Evolutionary conservation across 805 yeast genomes (phyloP).

Genomic region (Torulaspora indica): DNA sequence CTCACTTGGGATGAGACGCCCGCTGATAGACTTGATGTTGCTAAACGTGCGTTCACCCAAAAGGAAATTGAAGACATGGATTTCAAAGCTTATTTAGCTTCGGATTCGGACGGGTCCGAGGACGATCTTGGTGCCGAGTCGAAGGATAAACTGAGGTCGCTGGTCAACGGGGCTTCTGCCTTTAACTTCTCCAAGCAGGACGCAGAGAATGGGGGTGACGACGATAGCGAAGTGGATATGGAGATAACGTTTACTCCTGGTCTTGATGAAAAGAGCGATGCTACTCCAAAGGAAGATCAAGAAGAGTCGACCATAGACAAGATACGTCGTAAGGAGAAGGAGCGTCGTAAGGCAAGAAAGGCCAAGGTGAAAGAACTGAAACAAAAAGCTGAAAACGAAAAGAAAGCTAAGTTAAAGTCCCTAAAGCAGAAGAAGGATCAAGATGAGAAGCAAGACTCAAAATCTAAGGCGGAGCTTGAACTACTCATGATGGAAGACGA

Average conservation of each 20-base stretch:
- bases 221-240: conserved; percentile 75
- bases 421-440: conserved; percentile 26
- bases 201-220: conserved; percentile 35
- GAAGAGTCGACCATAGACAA: conserved; percentile 76
- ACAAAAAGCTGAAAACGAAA: conserved; percentile 48
- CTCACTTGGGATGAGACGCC: conserved; percentile 99
- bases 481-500: conserved; percentile 65
- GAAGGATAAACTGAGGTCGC: conserved; percentile 57
- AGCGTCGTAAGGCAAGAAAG: conserved; percentile 80
- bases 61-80: conserved; percentile 88
- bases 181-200: conserved; percentile 27
- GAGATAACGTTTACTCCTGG: conserved; percentile 96
- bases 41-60: conserved; percentile 78
- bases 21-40: conserved; percentile 69
- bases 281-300: conserved; percentile 37
- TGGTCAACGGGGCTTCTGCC: conserved; percentile 44
- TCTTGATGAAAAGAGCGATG: conserved; percentile 43
- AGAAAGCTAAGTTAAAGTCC: conserved; percentile 40
- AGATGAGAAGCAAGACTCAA: conserved; percentile 27
- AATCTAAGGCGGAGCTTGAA: conserved; percentile 67
- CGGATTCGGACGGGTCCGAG: conserved; percentile 57
- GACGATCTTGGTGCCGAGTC: conserved; percentile 38
- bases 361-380: conserved; percentile 64
- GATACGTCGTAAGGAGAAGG: conserved; percentile 83
- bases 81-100: conserved; percentile 85